Evolutionary conservation across 2,329 filamentous ascomycete species (phyloP).

Genomic region (Colletotrichum siamense): DNA sequence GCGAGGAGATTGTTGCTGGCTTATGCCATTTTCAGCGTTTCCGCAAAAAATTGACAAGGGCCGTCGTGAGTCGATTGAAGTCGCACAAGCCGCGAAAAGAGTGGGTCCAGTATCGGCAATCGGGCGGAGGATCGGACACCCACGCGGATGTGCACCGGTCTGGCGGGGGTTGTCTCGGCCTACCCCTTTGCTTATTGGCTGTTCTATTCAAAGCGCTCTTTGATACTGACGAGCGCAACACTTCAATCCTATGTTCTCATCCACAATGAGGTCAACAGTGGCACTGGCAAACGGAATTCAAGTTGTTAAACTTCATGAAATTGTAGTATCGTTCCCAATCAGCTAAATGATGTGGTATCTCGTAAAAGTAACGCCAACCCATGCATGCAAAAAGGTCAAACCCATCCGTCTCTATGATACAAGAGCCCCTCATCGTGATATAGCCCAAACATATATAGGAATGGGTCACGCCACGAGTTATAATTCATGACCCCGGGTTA

Average conservation of each 20-base stretch:
- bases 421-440: not conserved
- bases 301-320: not conserved
- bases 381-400: constrained; percentile 6
- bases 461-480: no score
- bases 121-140: not conserved
- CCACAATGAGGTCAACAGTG: not conserved
- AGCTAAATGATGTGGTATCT: constrained; percentile 21
- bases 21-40: not conserved
- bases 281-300: not conserved
- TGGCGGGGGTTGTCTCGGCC: not conserved
- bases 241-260: not conserved
- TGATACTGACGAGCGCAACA: no score
- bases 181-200: not conserved
- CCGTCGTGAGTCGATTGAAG: not conserved
- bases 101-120: not conserved
- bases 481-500: not conserved
- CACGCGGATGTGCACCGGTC: not conserved
- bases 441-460: not conserved
- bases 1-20: not conserved
- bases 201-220: not conserved
- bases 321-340: constrained; percentile 6
- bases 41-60: not conserved
- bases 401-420: not conserved
- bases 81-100: not conserved
- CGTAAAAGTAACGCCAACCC: constrained; percentile 15